phyloP scores from a whole-genome alignment of 2,329 filamentous ascomycete species.

The Neocatenulostroma microsporum region DNA sequence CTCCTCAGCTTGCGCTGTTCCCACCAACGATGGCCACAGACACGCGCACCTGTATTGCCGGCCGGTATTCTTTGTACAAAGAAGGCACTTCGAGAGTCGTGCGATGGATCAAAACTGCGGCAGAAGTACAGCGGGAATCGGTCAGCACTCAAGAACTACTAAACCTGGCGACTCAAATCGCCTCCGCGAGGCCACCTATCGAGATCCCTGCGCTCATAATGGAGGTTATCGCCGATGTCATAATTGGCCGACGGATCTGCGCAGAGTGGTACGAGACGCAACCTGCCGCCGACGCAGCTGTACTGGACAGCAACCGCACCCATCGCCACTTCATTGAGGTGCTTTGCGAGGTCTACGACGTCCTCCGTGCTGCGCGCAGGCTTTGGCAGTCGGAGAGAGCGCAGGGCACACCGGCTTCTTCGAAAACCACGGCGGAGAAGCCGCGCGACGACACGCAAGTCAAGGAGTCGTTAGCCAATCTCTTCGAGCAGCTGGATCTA shows the following conservation, averaged over 20 bases:
- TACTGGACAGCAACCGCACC: not conserved
- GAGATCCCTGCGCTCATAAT: not conserved
- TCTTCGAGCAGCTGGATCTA: not conserved
- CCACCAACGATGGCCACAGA: too few species aligned
- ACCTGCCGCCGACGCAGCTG: too few species aligned
- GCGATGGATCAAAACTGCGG: not conserved
- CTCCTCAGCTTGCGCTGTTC: too few species aligned
- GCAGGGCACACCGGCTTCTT: too few species aligned
- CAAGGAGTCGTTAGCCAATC: too few species aligned
- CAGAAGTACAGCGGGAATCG: not conserved
- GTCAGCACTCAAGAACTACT: not conserved
- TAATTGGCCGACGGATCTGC: not conserved
- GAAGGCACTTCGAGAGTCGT: not conserved
- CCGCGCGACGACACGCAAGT: too few species aligned
- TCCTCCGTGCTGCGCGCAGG: not conserved
- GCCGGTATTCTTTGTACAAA: not conserved
- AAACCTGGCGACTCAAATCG: not conserved
- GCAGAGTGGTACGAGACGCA: not conserved
- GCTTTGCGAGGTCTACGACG: not conserved
- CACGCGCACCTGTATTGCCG: too few species aligned
- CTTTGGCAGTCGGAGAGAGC: not conserved
- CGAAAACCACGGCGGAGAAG: too few species aligned
- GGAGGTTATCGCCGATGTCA: not conserved
- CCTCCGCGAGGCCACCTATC: not conserved
- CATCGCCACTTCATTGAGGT: not conserved